Conservation (phyloP, 805 yeast species). For the Yarrowia alimentaria region DNA sequence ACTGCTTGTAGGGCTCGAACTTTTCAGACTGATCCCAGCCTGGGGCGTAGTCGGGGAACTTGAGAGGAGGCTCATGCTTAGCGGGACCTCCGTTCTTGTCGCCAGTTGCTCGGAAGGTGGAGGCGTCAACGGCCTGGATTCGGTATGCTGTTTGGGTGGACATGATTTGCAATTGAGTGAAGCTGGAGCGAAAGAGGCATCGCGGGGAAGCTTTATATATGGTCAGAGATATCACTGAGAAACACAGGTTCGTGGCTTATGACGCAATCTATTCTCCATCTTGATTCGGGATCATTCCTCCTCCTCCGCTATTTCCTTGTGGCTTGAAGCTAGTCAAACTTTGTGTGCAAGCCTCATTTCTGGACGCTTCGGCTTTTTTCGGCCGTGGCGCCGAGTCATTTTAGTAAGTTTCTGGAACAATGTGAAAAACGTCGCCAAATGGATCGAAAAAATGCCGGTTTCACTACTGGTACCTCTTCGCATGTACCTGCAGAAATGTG, state of each 20-base stretch:
- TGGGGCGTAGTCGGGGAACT: conserved; percentile 60
- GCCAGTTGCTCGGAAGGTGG: conserved; percentile 29
- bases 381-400: no score
- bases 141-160: conserved; percentile 28
- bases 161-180: conserved; percentile 21
- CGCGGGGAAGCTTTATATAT: conserved; percentile 3
- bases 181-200: not conserved
- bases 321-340: conserved; percentile 25
- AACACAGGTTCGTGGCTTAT: conserved; percentile 17
- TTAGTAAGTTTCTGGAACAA: no score
- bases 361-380: not conserved
- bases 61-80: conserved; percentile 31
- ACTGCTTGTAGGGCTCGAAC: conserved; percentile 52
- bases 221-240: not conserved
- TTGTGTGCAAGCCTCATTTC: conserved; percentile 8
- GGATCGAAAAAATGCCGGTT: no score
- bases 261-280: not conserved
- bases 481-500: not conserved
- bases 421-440: no score
- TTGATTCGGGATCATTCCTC: not conserved
- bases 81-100: conserved; percentile 7
- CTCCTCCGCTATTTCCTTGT: conserved; percentile 25
- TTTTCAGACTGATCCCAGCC: conserved; percentile 64
- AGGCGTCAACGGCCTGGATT: conserved; percentile 30
- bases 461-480: not conserved